Percentiles rank a stretch among this genome's conserved stretches.
Evolutionary conservation across 306 rosid species (phyloP).

Genomic region (Lagenaria siceraria): DNA sequence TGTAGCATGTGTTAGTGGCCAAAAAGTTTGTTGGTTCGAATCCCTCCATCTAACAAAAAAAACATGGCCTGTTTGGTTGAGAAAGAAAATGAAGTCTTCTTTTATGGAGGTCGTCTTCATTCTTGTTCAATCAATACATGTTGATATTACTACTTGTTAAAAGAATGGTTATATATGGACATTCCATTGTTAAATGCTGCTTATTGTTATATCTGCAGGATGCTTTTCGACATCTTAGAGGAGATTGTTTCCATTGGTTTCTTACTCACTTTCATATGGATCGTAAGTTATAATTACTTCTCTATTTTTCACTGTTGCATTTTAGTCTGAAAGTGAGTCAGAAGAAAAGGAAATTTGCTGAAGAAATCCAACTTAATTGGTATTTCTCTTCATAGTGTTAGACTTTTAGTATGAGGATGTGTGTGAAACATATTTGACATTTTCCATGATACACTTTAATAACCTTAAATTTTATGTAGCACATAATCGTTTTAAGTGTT

Average conservation of each 20-base stretch:
- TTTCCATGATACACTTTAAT: background rate
- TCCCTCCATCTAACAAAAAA: too few species aligned
- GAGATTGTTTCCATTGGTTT: constrained; percentile 92
- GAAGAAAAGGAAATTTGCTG: background rate
- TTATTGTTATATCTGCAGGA: constrained; percentile 46
- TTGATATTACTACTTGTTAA: background rate
- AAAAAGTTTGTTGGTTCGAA: too few species aligned
- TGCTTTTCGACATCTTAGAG: constrained; percentile 82
- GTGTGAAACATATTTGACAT: background rate
- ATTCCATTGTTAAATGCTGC: constrained; percentile 8
- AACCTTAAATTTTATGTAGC: background rate
- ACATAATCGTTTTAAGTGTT: background rate
- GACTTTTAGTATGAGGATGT: background rate
- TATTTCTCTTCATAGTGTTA: background rate
- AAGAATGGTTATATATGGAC: background rate
- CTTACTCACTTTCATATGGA: constrained; percentile 95
- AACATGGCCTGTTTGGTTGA: background rate
- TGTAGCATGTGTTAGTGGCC: too few species aligned
- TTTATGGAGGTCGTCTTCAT: background rate
- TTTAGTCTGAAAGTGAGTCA: background rate
- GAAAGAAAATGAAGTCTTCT: background rate
- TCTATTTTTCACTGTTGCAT: constrained; percentile 6
- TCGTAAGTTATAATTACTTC: constrained; percentile 47
- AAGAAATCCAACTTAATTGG: background rate
- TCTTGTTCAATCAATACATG: background rate